Conservation (phyloP, 2,329 filamentous ascomycete genomes). For the Cryoendolithus antarcticus region DNA sequence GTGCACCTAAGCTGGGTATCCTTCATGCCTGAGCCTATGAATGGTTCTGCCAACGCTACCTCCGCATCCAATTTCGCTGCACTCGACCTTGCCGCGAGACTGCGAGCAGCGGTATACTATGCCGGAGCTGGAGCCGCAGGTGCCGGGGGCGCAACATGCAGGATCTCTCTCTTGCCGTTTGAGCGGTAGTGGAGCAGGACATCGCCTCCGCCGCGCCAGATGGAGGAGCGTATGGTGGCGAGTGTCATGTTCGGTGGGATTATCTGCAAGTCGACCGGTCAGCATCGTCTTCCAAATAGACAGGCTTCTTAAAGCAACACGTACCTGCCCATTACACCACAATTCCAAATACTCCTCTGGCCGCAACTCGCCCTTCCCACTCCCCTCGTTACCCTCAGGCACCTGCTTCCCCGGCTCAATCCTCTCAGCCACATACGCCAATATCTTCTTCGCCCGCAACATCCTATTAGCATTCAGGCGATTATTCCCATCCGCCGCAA, state of each 20-base stretch:
- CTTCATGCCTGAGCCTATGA: background rate
- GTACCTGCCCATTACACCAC: conserved; percentile 84
- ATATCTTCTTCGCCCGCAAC: conserved; percentile 87
- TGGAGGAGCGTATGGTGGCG: conserved; percentile 78
- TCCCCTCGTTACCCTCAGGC: no score
- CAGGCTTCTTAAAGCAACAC: no score
- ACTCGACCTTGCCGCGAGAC: no score
- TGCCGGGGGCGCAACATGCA: conserved; percentile 5
- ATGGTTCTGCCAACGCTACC: no score
- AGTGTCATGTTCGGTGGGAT: conserved; percentile 78
- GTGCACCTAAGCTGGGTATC: background rate
- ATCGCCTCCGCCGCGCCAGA: conserved; percentile 94
- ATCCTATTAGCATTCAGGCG: conserved; percentile 93
- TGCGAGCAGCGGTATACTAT: no score
- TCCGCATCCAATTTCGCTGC: no score
- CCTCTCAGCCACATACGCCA: conserved; percentile 81
- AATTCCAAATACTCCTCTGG: conserved; percentile 92
- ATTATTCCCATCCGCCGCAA: conserved; percentile 70
- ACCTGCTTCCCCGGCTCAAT: conserved; percentile 56
- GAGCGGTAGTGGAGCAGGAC: conserved; percentile 82
- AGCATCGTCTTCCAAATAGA: no score
- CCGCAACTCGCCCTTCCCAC: conserved; percentile 42
- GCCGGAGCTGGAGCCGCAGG: background rate
- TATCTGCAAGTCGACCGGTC: conserved; percentile 23
- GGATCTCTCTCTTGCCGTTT: conserved; percentile 65